phyloP scores from a whole-genome alignment of 75 land plant species.

The Picea sitchensis region DNA sequence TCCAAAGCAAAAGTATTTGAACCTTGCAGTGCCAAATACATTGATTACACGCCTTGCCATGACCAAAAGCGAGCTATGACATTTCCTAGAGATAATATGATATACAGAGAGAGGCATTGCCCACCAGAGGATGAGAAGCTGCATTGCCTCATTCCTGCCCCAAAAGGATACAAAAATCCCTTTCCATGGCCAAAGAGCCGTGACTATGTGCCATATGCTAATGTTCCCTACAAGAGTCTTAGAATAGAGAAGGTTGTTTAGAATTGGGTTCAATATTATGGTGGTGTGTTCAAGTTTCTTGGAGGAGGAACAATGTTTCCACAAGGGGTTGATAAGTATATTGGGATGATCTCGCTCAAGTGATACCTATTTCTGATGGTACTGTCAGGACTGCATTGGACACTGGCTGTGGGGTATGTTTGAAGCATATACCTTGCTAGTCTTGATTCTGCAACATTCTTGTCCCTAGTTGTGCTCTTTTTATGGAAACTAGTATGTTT shows the following conservation, averaged over 20 bases:
- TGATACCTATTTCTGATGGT: conserved; percentile 87
- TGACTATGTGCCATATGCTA: conserved; percentile 88
- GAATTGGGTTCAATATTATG: conserved; percentile 93
- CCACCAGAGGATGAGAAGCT: conserved; percentile 73
- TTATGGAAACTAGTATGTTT: not conserved
- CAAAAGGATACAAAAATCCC: conserved; percentile 89
- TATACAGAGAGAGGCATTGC: conserved; percentile 88
- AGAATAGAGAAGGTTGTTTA: conserved; percentile 88
- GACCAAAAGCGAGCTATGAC: conserved; percentile 84
- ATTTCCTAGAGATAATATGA: conserved; percentile 76
- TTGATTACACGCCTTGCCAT: conserved; percentile 90
- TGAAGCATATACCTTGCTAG: conserved; percentile 6
- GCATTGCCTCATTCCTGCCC: conserved; percentile 89
- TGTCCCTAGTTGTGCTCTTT: not conserved
- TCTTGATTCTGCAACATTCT: not conserved
- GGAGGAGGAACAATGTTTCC: conserved; percentile 99
- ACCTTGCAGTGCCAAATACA: conserved; percentile 62
- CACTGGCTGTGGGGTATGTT: conserved; percentile 97
- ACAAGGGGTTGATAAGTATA: conserved; percentile 82
- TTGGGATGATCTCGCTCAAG: conserved; percentile 75
- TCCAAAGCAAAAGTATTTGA: conserved; percentile 29
- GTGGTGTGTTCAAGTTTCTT: conserved; percentile 90
- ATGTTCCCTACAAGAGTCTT: conserved; percentile 95
- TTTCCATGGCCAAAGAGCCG: conserved; percentile 96
- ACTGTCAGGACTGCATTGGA: conserved; percentile 90